Conservation (phyloP, 148 eudicot species). For the Rhododendron kiyosumense region DNA sequence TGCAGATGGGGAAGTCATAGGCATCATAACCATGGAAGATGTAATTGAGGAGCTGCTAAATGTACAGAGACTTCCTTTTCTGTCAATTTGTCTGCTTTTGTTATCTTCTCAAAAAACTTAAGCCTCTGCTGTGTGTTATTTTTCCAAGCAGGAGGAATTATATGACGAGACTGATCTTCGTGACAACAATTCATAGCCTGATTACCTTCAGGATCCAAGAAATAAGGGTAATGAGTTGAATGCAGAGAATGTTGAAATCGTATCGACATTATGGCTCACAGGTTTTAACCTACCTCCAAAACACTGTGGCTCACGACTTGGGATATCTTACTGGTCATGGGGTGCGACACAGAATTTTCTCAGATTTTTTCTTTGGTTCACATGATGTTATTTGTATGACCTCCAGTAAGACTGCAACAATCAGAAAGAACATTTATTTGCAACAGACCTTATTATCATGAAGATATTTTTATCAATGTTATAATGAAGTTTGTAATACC, state of each 20-base stretch:
- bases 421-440: background rate
- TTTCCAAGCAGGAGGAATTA: slow-evolving; percentile 16
- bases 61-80: slow-evolving; percentile 12
- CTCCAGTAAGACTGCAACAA: background rate
- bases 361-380: background rate
- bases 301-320: background rate
- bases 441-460: background rate
- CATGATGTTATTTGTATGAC: background rate
- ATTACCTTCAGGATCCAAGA: background rate
- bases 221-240: background rate
- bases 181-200: background rate
- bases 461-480: no score
- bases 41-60: slow-evolving; percentile 45
- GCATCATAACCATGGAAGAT: slow-evolving; percentile 66
- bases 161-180: slow-evolving; percentile 14
- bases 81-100: background rate
- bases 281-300: background rate
- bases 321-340: background rate
- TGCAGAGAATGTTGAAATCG: background rate
- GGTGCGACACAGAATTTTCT: background rate
- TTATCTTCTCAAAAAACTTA: background rate
- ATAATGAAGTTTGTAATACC: background rate
- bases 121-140: background rate
- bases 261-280: background rate
- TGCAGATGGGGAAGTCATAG: slow-evolving; percentile 47